phyloP scores from a whole-genome alignment of 73 alveolate genomes.

The Breviolum minutum region DNA sequence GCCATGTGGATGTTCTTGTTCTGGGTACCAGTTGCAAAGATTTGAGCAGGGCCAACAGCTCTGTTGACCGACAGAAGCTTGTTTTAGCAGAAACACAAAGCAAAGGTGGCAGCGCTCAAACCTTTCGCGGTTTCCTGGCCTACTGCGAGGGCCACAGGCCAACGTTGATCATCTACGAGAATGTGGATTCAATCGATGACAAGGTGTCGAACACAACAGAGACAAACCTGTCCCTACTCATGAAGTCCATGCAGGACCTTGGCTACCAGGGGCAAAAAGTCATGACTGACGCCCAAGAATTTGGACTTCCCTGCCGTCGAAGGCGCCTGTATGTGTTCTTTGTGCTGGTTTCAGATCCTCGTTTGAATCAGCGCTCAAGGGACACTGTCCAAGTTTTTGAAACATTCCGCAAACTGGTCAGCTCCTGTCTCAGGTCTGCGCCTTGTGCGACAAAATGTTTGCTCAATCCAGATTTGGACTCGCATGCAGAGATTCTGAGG shows the following conservation, averaged over 20 bases:
- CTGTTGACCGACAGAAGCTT: neutral
- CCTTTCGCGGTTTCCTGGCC: neutral
- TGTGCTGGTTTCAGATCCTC: neutral
- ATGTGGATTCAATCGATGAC: conserved; percentile 4
- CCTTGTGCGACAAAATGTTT: neutral
- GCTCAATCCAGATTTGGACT: neutral
- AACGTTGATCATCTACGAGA: neutral
- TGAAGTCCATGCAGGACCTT: neutral
- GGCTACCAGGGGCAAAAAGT: conserved; percentile 15
- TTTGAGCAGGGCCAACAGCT: neutral
- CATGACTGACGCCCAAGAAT: conserved; percentile 4
- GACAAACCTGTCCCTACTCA: neutral
- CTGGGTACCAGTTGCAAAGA: conserved; percentile 23
- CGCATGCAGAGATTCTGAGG: neutral
- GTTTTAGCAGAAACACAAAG: neutral
- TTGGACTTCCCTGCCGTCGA: conserved; percentile 15
- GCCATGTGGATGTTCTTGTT: neutral
- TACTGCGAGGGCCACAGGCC: neutral
- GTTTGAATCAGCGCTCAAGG: neutral
- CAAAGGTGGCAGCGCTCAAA: conserved; percentile 1
- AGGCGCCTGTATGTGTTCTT: neutral
- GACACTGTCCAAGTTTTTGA: neutral
- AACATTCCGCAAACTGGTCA: neutral
- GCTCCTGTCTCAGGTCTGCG: neutral
- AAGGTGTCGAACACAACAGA: neutral